Evolutionary conservation across 2,329 filamentous ascomycete genomes (phyloP).

Genomic region (Parastagonospora avenae): DNA sequence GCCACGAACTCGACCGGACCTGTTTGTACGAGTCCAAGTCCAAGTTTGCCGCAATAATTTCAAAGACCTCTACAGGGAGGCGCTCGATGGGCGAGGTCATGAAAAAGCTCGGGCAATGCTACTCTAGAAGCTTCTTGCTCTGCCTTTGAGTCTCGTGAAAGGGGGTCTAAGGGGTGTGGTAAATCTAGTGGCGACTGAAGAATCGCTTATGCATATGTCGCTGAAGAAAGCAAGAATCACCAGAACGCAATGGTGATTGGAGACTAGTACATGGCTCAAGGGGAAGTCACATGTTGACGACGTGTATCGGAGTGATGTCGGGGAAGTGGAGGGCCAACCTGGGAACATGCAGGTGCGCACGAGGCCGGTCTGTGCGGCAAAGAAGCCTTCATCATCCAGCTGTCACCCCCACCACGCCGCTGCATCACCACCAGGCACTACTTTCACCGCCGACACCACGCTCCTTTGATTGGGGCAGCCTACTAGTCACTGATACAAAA

Average conservation of each 20-base stretch:
- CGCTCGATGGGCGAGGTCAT: slow-evolving; percentile 33
- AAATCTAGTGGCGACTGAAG: no score
- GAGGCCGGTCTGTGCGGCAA: background rate
- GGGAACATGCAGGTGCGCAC: background rate
- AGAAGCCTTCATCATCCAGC: slow-evolving; percentile 2
- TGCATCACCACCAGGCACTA: slow-evolving; percentile 2
- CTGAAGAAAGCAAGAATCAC: background rate
- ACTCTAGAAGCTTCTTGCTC: background rate
- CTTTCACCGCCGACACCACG: slow-evolving; percentile 6
- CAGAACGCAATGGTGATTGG: background rate
- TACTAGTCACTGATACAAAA: background rate
- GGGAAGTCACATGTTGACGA: background rate
- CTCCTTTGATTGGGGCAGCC: slow-evolving; percentile 3
- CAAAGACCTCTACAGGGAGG: slow-evolving; percentile 38
- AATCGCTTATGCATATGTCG: no score
- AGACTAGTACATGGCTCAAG: background rate
- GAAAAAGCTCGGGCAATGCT: background rate
- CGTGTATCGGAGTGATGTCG: background rate
- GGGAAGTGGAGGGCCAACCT: background rate
- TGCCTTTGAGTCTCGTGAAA: no score
- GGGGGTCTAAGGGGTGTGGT: no score
- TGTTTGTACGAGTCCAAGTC: slow-evolving; percentile 18
- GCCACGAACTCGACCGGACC: slow-evolving; percentile 31
- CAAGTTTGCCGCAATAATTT: slow-evolving; percentile 25
- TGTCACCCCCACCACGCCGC: slow-evolving; percentile 12